These are phyloP conservation scores for Quercus bicolor DNA, from an alignment of 306 rosid genomes.

Conservation along the genomic window DNA sequence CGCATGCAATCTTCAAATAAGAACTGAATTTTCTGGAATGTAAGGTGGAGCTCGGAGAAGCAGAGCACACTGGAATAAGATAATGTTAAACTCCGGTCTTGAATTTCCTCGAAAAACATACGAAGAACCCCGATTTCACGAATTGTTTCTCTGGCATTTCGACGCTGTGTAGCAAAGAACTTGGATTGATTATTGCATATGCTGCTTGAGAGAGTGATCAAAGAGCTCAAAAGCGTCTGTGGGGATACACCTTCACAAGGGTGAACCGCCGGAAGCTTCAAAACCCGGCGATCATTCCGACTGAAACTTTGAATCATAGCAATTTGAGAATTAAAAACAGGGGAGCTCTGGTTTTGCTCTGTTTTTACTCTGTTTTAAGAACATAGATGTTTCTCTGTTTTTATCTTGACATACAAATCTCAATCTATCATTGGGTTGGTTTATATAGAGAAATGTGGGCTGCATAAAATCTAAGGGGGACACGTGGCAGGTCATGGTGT, in stretches of 20 bases:
- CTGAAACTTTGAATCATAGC: constrained; percentile 28
- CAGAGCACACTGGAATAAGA: constrained; percentile 36
- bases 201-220: constrained; percentile 38
- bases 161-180: constrained; percentile 44
- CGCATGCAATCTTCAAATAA: constrained; percentile 58
- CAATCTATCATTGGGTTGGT: no score
- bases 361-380: neutral
- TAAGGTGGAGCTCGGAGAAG: constrained; percentile 66
- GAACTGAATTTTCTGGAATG: constrained; percentile 56
- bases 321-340: neutral
- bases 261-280: constrained; percentile 69
- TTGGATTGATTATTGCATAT: constrained; percentile 41
- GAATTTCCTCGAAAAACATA: constrained; percentile 61
- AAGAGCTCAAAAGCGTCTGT: constrained; percentile 48
- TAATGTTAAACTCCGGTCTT: neutral
- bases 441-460: constrained; percentile 8
- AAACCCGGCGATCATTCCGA: constrained; percentile 52
- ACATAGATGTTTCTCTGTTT: no score
- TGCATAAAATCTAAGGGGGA: neutral
- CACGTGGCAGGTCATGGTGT: constrained; percentile 27
- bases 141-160: constrained; percentile 57
- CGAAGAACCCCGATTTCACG: constrained; percentile 48
- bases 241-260: constrained; percentile 57
- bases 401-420: no score
- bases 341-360: neutral